Percentiles rank a stretch among this genome's conserved stretches.
Evolutionary conservation across 1,284 basidiomycete species (phyloP).

Genomic region (Pseudomicrostroma phylloplanum): DNA sequence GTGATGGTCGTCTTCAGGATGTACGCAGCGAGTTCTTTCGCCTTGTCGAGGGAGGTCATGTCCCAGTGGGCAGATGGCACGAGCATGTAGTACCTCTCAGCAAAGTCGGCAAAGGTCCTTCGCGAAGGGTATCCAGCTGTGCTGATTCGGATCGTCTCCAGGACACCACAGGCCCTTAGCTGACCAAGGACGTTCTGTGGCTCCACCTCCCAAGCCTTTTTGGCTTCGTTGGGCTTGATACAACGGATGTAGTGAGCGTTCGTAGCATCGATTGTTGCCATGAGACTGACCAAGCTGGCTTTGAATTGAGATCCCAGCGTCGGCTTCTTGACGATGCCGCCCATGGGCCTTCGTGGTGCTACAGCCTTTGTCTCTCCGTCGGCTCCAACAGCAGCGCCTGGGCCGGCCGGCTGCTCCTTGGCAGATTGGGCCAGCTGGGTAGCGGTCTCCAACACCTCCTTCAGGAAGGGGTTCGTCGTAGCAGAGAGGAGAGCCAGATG

Average conservation of each 20-base stretch:
- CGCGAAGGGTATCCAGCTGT: slow-evolving; percentile 98
- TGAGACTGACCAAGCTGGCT: slow-evolving; percentile 81
- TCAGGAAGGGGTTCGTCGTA: slow-evolving; percentile 86
- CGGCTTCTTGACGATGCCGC: slow-evolving; percentile 74
- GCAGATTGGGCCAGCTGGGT: slow-evolving; percentile 60
- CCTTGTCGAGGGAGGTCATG: slow-evolving; percentile 55
- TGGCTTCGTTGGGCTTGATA: slow-evolving; percentile 97
- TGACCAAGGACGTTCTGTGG: slow-evolving; percentile 94
- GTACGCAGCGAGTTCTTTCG: slow-evolving; percentile 65
- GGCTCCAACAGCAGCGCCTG: slow-evolving; percentile 12
- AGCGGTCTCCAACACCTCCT: slow-evolving; percentile 86
- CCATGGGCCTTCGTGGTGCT: slow-evolving; percentile 46
- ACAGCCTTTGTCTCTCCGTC: slow-evolving; percentile 9
- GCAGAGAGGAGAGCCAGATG: slow-evolving; percentile 78
- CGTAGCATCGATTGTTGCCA: slow-evolving; percentile 94
- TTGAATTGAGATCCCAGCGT: slow-evolving; percentile 99
- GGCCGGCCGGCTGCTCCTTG: slow-evolving; percentile 13
- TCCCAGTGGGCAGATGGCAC: slow-evolving; percentile 78
- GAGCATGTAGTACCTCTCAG: slow-evolving; percentile 98
- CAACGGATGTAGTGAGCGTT: slow-evolving; percentile 99
- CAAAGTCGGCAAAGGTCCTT: slow-evolving; percentile 98
- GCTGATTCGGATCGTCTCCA: slow-evolving; percentile 97
- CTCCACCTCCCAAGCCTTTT: slow-evolving; percentile 92
- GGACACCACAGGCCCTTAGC: slow-evolving; percentile 92
- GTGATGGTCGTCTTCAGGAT: slow-evolving; percentile 81